These are phyloP conservation scores for Skeletonema costatum DNA, from an alignment of 108 stramenopile genomes.

Conservation along the genomic window DNA sequence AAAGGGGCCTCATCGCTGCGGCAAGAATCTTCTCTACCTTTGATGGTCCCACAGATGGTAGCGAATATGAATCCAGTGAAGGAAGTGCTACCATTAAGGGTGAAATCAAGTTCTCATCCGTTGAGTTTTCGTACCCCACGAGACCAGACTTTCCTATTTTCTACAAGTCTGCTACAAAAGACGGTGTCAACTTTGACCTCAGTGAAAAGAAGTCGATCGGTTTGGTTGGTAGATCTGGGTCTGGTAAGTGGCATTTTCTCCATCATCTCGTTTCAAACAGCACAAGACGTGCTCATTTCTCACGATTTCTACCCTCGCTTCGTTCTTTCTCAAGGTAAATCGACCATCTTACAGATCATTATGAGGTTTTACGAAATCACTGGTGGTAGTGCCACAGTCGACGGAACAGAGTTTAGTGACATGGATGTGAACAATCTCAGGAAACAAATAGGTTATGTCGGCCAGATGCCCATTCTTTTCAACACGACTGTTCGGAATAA, in stretches of 20 bases:
- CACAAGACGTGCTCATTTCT: neutral
- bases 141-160: constrained; percentile 50
- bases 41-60: constrained; percentile 46
- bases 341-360: constrained; percentile 79
- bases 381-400: constrained; percentile 72
- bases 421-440: constrained; percentile 34
- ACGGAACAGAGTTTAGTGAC: constrained; percentile 76
- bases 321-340: constrained; percentile 41
- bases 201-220: constrained; percentile 56
- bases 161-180: constrained; percentile 1
- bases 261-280: neutral
- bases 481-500: constrained; percentile 75
- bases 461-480: constrained; percentile 80
- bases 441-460: constrained; percentile 56
- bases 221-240: constrained; percentile 70
- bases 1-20: constrained; percentile 23
- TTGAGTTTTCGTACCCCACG: constrained; percentile 29
- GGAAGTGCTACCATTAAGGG: constrained; percentile 22
- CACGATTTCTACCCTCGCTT: neutral
- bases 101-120: constrained; percentile 25
- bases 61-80: constrained; percentile 10
- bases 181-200: constrained; percentile 56
- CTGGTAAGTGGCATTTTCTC: constrained; percentile 43
- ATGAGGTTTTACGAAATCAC: constrained; percentile 94
- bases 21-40: constrained; percentile 46